These are phyloP conservation scores for Talaromyces liani DNA, from an alignment of 495 filamentous ascomycete species.

Conservation along the genomic window DNA sequence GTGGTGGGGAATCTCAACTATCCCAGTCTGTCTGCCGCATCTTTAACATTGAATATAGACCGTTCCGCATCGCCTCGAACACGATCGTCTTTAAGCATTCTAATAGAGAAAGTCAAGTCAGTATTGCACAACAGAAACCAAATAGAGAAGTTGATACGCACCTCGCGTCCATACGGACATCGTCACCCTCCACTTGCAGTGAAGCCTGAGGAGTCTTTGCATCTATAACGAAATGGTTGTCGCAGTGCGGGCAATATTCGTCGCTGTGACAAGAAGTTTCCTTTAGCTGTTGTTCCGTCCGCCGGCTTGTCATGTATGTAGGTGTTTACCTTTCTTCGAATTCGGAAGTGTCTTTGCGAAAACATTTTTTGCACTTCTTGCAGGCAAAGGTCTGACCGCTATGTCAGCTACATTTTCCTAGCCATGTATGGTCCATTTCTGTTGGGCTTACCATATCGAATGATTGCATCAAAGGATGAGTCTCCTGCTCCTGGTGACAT, in stretches of 20 bases:
- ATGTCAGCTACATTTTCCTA: not conserved
- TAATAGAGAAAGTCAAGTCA: conserved; percentile 11
- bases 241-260: conserved; percentile 99
- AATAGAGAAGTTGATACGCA: conserved; percentile 14
- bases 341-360: conserved; percentile 84
- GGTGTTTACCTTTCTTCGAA: conserved; percentile 76
- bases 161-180: conserved; percentile 71
- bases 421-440: not conserved
- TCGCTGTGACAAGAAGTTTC: conserved; percentile 47
- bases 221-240: conserved; percentile 94
- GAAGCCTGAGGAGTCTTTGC: conserved; percentile 73
- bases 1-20: conserved; percentile 20
- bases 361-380: conserved; percentile 98
- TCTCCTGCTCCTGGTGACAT: conserved; percentile 78
- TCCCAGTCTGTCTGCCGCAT: conserved; percentile 67
- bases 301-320: not conserved
- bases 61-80: conserved; percentile 52
- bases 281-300: not conserved
- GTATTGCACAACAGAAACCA: too few relatives aligned
- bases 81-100: conserved; percentile 92
- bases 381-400: conserved; percentile 63
- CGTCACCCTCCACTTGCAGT: conserved; percentile 81
- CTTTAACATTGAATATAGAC: conserved; percentile 67
- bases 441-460: conserved; percentile 63
- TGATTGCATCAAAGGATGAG: conserved; percentile 65